A percentile compares a stretch with the other conserved stretches of the same genome.
Conservation (phyloP, 2,329 filamentous ascomycete genomes). For the Tolypocladium nubicola region DNA sequence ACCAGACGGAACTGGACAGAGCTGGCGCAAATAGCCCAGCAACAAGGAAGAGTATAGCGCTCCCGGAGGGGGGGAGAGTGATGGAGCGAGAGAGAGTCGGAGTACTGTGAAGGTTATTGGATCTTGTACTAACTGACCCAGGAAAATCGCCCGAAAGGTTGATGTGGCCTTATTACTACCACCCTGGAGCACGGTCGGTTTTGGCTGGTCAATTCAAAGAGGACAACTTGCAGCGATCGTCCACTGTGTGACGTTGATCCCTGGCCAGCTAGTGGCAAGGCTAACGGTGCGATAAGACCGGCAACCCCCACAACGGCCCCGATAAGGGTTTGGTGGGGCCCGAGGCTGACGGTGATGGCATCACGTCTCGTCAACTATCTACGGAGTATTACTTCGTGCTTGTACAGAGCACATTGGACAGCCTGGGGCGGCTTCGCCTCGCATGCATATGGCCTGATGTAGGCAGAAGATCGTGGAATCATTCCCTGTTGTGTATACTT, state of each 20-base stretch:
- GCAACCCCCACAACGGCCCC: background rate
- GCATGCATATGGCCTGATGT: background rate
- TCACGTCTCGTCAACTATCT: too few species aligned
- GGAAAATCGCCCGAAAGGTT: constrained; percentile 11
- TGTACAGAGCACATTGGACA: background rate
- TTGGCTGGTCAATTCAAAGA: constrained; percentile 14
- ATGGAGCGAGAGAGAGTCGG: constrained; percentile 3
- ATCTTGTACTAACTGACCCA: background rate
- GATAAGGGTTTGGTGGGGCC: constrained; percentile 3
- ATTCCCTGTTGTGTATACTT: background rate
- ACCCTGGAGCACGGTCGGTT: background rate
- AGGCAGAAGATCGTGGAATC: background rate
- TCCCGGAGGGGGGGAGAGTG: constrained; percentile 1
- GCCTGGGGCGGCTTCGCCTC: background rate
- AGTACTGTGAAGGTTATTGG: background rate
- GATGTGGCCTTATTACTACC: constrained; percentile 25
- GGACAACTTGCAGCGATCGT: constrained; percentile 23
- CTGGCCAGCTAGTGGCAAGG: constrained; percentile 2
- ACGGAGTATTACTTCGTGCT: too few species aligned
- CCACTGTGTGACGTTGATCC: constrained; percentile 2
- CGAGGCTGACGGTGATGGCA: background rate
- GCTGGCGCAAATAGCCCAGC: background rate
- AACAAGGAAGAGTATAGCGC: background rate
- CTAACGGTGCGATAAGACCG: constrained; percentile 6
- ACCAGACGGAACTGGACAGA: background rate